Base-by-base conservation (phyloP, 139 green algal genomes). In the Chlorella sp. region DNA sequence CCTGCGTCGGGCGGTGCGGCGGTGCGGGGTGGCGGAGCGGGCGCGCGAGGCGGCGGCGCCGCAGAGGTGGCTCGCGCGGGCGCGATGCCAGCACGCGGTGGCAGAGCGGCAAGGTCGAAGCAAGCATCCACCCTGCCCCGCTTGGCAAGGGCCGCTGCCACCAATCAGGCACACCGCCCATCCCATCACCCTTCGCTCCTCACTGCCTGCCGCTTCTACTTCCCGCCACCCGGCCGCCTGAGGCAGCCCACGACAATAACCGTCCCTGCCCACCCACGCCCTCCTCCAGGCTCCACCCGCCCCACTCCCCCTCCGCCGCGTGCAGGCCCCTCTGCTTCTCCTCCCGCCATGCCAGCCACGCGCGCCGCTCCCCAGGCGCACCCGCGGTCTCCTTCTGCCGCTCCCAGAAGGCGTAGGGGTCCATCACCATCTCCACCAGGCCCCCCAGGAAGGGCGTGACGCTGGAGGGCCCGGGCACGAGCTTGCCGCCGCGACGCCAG, bases 361-460 rank as follows among this genome's bases (percentile, higher is more conserved):
- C n/a, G n/a, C n/a, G n/a, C n/a, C n/a, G n/a, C n/a, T n/a, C n/a
- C n/a, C n/a, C n/a, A n/a, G n/a, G n/a, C n/a, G n/a, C n/a, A n/a
- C n/a, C n/a, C n/a, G 46, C 45, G 8, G 48, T 38, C 19, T 73
- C 46, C 48, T 64, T 73, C 45, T 91, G 87, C 0, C 59, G 50
- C 82, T 90, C 84, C 86, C 87, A 92, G 67, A 92, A 92, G 23
- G 55, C 55, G 27, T 88, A 80, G 0, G 58, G 71, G 71, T 70
- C 71, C 56, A 70, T 67, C 36, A 78, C 85, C 92, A 96, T 96
- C 66, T 89, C 82, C 21, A 95, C 81, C 8, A 96, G 80, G 46
- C 91, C 85, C 6, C 92, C 92, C 15, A 96, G 31, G 23, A 96
- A 63, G n/a, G 91, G 91, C 0, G 82, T 83, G 21, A 87, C 84